Conservation (phyloP, 805 yeast species). For the Kuraishia cidri region DNA sequence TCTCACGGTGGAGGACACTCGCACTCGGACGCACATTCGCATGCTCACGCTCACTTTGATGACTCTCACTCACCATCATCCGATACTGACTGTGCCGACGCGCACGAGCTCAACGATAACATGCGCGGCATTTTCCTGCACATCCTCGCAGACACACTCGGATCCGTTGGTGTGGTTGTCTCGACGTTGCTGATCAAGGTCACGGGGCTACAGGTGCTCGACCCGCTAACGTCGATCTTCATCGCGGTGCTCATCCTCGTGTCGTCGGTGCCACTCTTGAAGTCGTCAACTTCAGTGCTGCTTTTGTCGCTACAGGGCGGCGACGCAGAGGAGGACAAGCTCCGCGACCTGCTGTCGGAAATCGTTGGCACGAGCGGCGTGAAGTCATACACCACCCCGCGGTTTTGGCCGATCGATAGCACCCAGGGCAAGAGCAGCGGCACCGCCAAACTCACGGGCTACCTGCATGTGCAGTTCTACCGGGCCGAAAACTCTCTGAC, state of each 20-base stretch:
- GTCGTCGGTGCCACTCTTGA: conserved; percentile 79
- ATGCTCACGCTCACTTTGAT: conserved; percentile 11
- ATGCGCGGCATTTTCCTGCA: conserved; percentile 94
- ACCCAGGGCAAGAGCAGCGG: conserved; percentile 16
- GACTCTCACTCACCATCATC: conserved; percentile 9
- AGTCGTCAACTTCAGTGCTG: conserved; percentile 69
- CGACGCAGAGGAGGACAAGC: conserved; percentile 40
- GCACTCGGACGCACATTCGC: conserved; percentile 12
- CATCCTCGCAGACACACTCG: conserved; percentile 90
- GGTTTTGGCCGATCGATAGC: conserved; percentile 73
- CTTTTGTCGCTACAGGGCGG: conserved; percentile 47
- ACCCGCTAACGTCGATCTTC: conserved; percentile 84
- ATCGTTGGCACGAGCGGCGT: conserved; percentile 70
- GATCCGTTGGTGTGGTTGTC: conserved; percentile 94
- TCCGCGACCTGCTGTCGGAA: conserved; percentile 61
- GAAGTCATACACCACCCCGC: conserved; percentile 76
- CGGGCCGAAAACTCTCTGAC: conserved; percentile 21
- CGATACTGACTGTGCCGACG: conserved; percentile 7
- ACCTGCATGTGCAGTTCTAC: conserved; percentile 69
- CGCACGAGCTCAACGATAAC: conserved; percentile 39
- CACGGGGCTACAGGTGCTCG: conserved; percentile 68
- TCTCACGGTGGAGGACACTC: conserved; percentile 14
- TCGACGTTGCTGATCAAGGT: conserved; percentile 73
- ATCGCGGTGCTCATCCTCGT: conserved; percentile 74
- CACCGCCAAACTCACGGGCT: conserved; percentile 49